Base-by-base conservation (phyloP, 495 filamentous ascomycete species). In the Penicillium mononematosum region DNA sequence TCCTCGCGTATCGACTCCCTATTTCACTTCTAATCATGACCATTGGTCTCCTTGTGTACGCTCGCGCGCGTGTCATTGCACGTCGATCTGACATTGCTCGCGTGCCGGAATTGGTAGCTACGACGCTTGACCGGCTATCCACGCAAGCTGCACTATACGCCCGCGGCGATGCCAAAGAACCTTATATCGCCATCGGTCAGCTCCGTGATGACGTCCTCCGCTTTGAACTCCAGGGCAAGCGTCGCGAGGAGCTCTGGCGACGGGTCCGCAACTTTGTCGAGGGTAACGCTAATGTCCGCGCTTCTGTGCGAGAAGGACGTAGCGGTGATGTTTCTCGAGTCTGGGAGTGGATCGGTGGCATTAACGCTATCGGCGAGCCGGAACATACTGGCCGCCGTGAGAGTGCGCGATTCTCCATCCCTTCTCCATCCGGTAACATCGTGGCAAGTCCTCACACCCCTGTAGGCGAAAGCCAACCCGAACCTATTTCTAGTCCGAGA, bases 291-390 rank as follows among this genome's bases (percentile, higher is more conserved):
- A 98, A 98, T 64, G 89, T 98, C 8, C 82, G 94, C 34, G 88
- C 90, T 0, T 85, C 88, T 24, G 88, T 94, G 56, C 80, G 92
- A 20, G 92, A 98, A 73, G 82, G 86, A 42, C 79, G 85, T 47
- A 88, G 82, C 59, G 94, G 94, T 17, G 94, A 99, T 68, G 83
- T 97, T 50, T 85, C 88, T 14, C 81, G 90, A 46, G 86, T 89
- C 17, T 99, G 94, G 94, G 93, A 96, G 69, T 99, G 94, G 94
- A 92, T 96, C 67, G 94, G 94, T 29, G 75, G 80, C n/a, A 73
- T 76, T 45, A 68, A 73, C 24, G 70, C 76, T 22, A 81, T 79
- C 19, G 70, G 71, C 36, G 76, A 78, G 42, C 55, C 63, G 19
- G 68, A 67, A 8, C 55, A 62, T 11, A 65, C 65, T 45, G 47